Evolutionary conservation across 345 rosid genomes (phyloP).

Genomic region (Bruguiera parviflora): DNA sequence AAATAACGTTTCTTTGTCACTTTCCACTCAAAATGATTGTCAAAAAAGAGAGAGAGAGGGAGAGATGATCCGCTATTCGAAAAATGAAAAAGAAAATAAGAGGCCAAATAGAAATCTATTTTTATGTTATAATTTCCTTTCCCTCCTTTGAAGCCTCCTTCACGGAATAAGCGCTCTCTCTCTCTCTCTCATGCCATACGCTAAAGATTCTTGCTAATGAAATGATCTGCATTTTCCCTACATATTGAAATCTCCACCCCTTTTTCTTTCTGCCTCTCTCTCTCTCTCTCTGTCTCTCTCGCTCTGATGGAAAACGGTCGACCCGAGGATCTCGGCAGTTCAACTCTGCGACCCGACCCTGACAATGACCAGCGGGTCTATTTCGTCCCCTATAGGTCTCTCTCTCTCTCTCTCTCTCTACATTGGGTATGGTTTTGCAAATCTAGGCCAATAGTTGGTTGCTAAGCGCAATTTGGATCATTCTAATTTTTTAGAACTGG

Average conservation of each 20-base stretch:
- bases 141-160: constrained; percentile 26
- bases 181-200: not conserved
- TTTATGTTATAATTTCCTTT: constrained; percentile 2
- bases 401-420: not conserved
- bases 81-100: not conserved
- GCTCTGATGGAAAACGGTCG: constrained; percentile 37
- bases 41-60: too few species aligned
- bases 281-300: constrained; percentile 15
- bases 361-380: constrained; percentile 79
- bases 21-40: too few species aligned
- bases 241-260: not conserved
- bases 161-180: constrained; percentile 13
- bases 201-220: not conserved
- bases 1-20: too few species aligned
- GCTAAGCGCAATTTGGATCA: not conserved
- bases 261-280: not conserved
- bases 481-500: not conserved
- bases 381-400: constrained; percentile 81
- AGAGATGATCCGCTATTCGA: too few species aligned
- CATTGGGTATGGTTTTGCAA: not conserved
- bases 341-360: constrained; percentile 54
- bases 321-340: constrained; percentile 52
- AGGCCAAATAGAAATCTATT: not conserved
- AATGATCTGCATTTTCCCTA: constrained; percentile 21
- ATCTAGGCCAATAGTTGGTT: not conserved